Conservation (phyloP, 129 eudicot species). For the sunflower (Helianthus annuus) region DNA sequence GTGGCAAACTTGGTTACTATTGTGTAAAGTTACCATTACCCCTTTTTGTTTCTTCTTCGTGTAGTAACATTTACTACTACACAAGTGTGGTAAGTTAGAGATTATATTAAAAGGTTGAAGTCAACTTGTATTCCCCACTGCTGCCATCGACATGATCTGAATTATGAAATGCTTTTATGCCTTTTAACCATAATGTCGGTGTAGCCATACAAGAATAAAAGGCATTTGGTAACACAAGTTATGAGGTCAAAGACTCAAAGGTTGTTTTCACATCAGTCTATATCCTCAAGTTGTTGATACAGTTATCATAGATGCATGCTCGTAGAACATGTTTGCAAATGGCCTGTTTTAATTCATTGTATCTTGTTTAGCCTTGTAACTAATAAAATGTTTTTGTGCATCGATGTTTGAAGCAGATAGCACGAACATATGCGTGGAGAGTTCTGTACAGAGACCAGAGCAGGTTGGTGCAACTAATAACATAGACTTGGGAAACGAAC, state of each 20-base stretch:
- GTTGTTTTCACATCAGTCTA: not conserved
- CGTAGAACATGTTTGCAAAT: not conserved
- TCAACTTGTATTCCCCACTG: not conserved
- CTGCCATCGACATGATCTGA: not conserved
- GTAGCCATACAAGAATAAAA: not conserved
- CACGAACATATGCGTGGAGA: constrained; percentile 35
- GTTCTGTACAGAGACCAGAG: constrained; percentile 40
- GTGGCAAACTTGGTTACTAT: too few species aligned
- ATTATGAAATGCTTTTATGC: constrained; percentile 7
- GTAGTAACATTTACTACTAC: not conserved
- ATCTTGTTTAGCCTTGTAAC: not conserved
- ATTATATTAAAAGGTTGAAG: not conserved
- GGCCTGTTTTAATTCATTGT: not conserved
- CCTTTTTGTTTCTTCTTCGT: not conserved
- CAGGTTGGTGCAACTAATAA: constrained; percentile 75
- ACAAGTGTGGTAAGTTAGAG: not conserved
- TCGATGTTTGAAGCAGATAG: constrained; percentile 40
- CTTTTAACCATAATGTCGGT: not conserved
- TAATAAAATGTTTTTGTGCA: not conserved
- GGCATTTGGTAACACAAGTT: constrained; percentile 4
- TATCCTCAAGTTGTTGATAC: not conserved
- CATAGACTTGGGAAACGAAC: constrained; percentile 74
- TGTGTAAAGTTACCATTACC: too few species aligned
- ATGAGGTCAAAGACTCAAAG: constrained; percentile 31
- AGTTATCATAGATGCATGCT: constrained; percentile 15